Evolutionary conservation across 2,329 filamentous ascomycete species (phyloP), one percentile per base, ranked within the genome.

Genomic region (Colletotrichum sidae): DNA sequence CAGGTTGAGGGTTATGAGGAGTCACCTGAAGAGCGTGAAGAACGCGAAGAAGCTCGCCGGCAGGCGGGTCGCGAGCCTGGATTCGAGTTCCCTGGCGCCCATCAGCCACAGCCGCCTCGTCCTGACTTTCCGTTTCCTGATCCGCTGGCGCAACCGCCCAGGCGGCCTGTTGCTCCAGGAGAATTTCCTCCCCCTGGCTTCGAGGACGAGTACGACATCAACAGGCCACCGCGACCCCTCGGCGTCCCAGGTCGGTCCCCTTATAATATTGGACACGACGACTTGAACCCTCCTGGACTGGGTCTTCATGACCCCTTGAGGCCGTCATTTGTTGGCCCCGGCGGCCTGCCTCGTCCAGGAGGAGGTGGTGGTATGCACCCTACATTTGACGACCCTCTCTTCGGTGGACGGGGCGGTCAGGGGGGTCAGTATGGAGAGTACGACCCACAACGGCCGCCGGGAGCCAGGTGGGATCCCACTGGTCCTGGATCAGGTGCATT

Each of bases 321-420:
- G 38, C 86, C 87, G 5, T 85, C 86, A 2, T 87, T 93, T 60
- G 86, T 89, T 7, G 85, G 86, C 49, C 86, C 87, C 37, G 84
- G 86, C n/a, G 85, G 87, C 0, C 77, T 88, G 6, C 82, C 83
- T 25, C 80, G 84, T n/a, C 82, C 83, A 1, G 86, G 88, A 12
- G 86, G 89, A 17, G 86, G 86, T 10, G 89, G 91, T 11, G 96
- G 96, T 1, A 99, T 99, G 96, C 92, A 97, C 77, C 96, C 96
- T 1, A 97, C 94, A 0, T 96, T 97, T 75, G 93, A 97, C 71
- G 94, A 98, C 74, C 93, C 93, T 7, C 78, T 97, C 52, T 97
- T 97, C 74, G 85, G 85, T 6, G 90, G 90, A 0, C 78, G 76
- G 9, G 81, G 81, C 9, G 77, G 78, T 2, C 80, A 75, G 7